Evolutionary conservation across 2,329 filamentous ascomycete species (phyloP).

Genomic region (Rosellinia necatrix): DNA sequence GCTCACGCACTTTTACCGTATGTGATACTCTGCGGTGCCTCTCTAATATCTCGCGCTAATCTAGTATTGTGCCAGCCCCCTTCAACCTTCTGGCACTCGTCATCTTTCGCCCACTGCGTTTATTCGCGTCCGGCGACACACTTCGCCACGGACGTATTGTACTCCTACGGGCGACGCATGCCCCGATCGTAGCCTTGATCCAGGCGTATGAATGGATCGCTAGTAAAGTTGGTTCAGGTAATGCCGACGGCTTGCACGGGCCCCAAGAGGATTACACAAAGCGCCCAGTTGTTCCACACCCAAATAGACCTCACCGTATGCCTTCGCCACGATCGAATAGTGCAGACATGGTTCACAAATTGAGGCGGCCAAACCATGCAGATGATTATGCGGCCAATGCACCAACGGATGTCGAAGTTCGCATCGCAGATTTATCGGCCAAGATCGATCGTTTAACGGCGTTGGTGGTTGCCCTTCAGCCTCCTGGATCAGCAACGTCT

Average conservation of each 20-base stretch:
- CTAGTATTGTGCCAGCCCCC: constrained; percentile 47
- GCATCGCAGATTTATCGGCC: constrained; percentile 57
- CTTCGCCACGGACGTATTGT: constrained; percentile 66
- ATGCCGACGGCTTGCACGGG: constrained; percentile 55
- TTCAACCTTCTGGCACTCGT: constrained; percentile 76
- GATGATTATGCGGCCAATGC: constrained; percentile 46
- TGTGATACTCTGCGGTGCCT: constrained; percentile 16
- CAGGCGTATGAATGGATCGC: constrained; percentile 65
- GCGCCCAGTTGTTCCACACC: constrained; percentile 31
- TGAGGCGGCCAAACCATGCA: constrained; percentile 24
- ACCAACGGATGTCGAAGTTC: constrained; percentile 52
- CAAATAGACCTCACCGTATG: constrained; percentile 30
- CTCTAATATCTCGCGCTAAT: constrained; percentile 16
- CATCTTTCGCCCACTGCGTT: constrained; percentile 72
- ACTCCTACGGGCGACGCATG: constrained; percentile 66
- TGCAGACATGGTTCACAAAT: constrained; percentile 29
- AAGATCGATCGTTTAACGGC: constrained; percentile 65
- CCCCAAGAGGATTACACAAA: constrained; percentile 41
- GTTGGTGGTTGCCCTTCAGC: constrained; percentile 55
- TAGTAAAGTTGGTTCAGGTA: constrained; percentile 46
- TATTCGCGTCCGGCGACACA: constrained; percentile 65
- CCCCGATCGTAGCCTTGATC: constrained; percentile 72
- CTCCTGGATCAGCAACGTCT: constrained; percentile 31
- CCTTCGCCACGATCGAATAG: constrained; percentile 34
- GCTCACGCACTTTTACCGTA: constrained; percentile 69